phyloP scores from a whole-genome alignment of 768 basidiomycete genomes.

The Tulasnella sp. region DNA sequence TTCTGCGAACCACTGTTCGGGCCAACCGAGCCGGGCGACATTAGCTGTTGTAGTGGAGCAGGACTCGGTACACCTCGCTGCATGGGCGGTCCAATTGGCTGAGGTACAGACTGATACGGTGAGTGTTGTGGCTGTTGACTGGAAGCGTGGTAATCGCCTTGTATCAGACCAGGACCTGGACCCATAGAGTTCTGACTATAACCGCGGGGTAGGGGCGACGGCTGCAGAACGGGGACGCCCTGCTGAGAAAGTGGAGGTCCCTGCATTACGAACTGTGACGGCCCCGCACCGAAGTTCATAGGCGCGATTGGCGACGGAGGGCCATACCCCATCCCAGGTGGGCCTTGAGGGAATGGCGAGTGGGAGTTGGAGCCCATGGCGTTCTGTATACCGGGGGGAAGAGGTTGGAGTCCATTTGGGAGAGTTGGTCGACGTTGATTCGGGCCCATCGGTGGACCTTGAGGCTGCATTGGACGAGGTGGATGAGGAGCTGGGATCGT shows the following conservation, averaged over 20 bases:
- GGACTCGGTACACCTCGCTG: constrained; percentile 7
- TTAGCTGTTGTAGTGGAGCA: background rate
- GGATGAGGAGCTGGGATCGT: background rate
- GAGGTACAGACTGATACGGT: constrained; percentile 3
- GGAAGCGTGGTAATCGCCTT: too few species aligned
- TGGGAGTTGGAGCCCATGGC: background rate
- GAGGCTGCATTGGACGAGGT: background rate
- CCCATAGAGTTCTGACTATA: background rate
- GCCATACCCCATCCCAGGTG: background rate
- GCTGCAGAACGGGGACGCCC: constrained; percentile 3
- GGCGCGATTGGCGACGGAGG: constrained; percentile 9
- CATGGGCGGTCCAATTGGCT: background rate
- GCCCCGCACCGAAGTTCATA: constrained; percentile 1
- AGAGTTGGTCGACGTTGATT: background rate
- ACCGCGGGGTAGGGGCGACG: constrained; percentile 7
- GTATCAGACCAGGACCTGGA: background rate
- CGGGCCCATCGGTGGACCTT: background rate
- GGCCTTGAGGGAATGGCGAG: background rate
- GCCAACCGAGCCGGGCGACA: constrained; percentile 7
- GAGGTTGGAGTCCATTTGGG: background rate
- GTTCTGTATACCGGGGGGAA: background rate
- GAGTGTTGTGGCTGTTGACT: background rate
- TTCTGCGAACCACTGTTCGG: background rate
- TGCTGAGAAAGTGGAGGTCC: background rate
- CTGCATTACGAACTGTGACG: constrained; percentile 1